Evolutionary conservation across 1,284 basidiomycete genomes (phyloP).

Genomic region (Polyporus tsugae): DNA sequence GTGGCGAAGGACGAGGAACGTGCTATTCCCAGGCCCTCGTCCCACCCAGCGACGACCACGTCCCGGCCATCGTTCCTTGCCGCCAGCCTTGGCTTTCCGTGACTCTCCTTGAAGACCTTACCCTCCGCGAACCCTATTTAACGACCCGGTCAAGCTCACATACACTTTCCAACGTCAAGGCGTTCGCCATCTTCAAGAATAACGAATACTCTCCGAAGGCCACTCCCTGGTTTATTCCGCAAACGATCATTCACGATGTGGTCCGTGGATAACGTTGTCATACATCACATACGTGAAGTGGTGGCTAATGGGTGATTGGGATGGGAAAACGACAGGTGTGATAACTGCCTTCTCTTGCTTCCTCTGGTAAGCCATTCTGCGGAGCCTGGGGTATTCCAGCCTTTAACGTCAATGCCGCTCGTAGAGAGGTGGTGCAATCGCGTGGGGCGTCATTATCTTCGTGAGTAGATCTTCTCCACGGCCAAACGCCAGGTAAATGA

Average conservation of each 20-base stretch:
- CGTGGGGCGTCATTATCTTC: constrained; percentile 72
- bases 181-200: constrained; percentile 30
- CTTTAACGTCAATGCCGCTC: not conserved
- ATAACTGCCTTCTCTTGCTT: constrained; percentile 74
- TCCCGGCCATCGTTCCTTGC: constrained; percentile 32
- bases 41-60: constrained; percentile 34
- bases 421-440: constrained; percentile 78
- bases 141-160: constrained; percentile 14
- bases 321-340: constrained; percentile 57
- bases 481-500: constrained; percentile 8
- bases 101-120: constrained; percentile 32
- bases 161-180: constrained; percentile 26
- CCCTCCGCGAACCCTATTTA: constrained; percentile 23
- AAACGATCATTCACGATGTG: constrained; percentile 40
- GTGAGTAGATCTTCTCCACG: constrained; percentile 47
- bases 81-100: constrained; percentile 30
- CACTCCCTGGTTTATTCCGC: constrained; percentile 21
- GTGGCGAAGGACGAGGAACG: constrained; percentile 33
- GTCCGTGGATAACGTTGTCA: constrained; percentile 26
- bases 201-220: constrained; percentile 25
- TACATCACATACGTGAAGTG: not conserved
- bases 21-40: constrained; percentile 32
- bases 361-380: constrained; percentile 60
- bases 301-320: constrained; percentile 6
- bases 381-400: not conserved